A percentile compares a stretch with the other conserved stretches of the same genome.
Conservation (phyloP, 768 basidiomycete species). For the Naganishia randhawae region DNA sequence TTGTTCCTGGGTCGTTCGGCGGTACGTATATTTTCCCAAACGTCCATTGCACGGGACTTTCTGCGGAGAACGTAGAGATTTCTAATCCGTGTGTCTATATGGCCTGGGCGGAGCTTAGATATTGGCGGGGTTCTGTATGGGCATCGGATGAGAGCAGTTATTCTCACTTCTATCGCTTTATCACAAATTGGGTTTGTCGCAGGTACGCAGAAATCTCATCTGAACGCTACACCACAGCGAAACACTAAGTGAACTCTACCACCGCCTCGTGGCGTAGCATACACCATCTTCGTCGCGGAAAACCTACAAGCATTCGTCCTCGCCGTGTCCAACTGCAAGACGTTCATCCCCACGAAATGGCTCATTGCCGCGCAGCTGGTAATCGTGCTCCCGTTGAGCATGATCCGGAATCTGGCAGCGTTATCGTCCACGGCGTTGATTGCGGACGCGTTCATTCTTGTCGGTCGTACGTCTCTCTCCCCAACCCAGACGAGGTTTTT, state of each 20-base stretch:
- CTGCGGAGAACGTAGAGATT: too few species aligned
- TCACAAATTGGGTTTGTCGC: slow-evolving; percentile 59
- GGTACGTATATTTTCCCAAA: too few species aligned
- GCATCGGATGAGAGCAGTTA: slow-evolving; percentile 83
- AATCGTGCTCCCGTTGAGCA: slow-evolving; percentile 81
- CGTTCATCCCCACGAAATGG: slow-evolving; percentile 64
- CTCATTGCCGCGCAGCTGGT: slow-evolving; percentile 76
- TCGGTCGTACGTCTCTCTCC: slow-evolving; percentile 61
- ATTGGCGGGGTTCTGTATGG: slow-evolving; percentile 91
- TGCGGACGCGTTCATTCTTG: slow-evolving; percentile 91
- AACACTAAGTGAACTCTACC: slow-evolving; percentile 46
- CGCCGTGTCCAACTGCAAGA: slow-evolving; percentile 72
- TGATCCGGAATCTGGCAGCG: slow-evolving; percentile 91
- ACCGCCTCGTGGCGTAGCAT: slow-evolving; percentile 71
- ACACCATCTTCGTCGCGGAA: slow-evolving; percentile 92
- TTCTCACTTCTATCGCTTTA: slow-evolving; percentile 77
- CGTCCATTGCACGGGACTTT: too few species aligned
- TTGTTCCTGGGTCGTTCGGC: slow-evolving; percentile 88
- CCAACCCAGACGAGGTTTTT: slow-evolving; percentile 77
- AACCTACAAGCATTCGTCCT: slow-evolving; percentile 81
- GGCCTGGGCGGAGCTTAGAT: slow-evolving; percentile 58
- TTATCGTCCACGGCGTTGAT: slow-evolving; percentile 84
- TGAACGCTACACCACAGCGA: background rate
- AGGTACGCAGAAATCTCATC: slow-evolving; percentile 28
- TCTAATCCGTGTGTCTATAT: too few species aligned